phyloP scores from a whole-genome alignment of 2,329 filamentous ascomycete species.

The Pyrenochaeta sp. region DNA sequence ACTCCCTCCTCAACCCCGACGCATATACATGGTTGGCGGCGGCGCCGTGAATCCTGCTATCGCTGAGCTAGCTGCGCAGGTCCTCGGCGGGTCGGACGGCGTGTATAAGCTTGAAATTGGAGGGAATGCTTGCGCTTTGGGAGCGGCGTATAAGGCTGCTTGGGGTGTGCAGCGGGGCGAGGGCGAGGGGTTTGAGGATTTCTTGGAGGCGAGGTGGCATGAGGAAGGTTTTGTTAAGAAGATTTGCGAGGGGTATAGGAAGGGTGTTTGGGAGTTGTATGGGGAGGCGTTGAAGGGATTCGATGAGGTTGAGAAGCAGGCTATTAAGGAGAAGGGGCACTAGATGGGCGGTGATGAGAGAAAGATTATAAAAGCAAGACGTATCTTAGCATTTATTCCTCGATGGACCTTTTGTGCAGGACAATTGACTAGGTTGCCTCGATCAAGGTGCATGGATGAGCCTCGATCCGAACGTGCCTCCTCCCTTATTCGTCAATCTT shows the following conservation, averaged over 20 bases:
- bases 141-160: slow-evolving; percentile 93
- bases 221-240: slow-evolving; percentile 84
- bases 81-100: slow-evolving; percentile 87
- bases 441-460: too few relatives aligned
- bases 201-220: slow-evolving; percentile 84
- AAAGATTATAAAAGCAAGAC: too few relatives aligned
- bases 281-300: slow-evolving; percentile 79
- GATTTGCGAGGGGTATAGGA: slow-evolving; percentile 81
- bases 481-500: too few relatives aligned
- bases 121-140: slow-evolving; percentile 92
- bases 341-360: background rate
- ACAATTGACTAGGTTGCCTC: too few relatives aligned
- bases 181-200: slow-evolving; percentile 82
- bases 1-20: slow-evolving; percentile 82
- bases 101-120: slow-evolving; percentile 94
- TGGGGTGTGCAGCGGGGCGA: slow-evolving; percentile 79
- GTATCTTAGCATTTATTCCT: too few relatives aligned
- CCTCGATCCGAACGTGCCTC: too few relatives aligned
- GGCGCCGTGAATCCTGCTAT: slow-evolving; percentile 91
- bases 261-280: slow-evolving; percentile 79
- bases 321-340: slow-evolving; percentile 60
- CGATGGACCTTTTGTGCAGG: too few relatives aligned
- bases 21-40: slow-evolving; percentile 94
- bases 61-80: slow-evolving; percentile 82
- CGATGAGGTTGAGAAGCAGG: slow-evolving; percentile 74